Evolutionary conservation across 495 filamentous ascomycete genomes (phyloP), one percentile per base, ranked within the genome.

Genomic region (Aspergillus panamensis): DNA sequence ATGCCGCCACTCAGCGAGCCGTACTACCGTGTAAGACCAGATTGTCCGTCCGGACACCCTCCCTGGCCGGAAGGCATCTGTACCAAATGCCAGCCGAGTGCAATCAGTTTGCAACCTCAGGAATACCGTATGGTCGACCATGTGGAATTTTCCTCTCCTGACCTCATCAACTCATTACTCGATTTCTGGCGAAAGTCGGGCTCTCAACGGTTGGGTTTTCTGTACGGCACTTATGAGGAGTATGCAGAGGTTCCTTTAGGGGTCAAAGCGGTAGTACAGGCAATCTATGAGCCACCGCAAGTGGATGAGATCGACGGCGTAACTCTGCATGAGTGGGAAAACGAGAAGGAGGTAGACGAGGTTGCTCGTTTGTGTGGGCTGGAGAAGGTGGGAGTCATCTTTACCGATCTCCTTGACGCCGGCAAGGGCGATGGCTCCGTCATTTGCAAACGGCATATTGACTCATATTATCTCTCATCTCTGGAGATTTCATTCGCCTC

Each of bases 101-200:
- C 94, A 25, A 99, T 99, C 69, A 96, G 89, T 43, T 78, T 99
- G 19, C 92, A 97, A 63, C 89, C 90, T 13, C 94, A 99, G 68
- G 80, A 89, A 31, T 99, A 89, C 66, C 89, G 94, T n/a, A 97
- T 92, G 90, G 92, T 99, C 1, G 94, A 99, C 65, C 94, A 99
- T 70, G 92, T 99, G 60, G 95, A 99, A 67, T 97, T 99, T 67
- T 82, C 94, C 3, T 84, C 87, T 1, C 83, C 90, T 1, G 80
- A 82, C 33, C 74, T 97, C 19, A 87, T 99, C 67, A 87, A 99
- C 66, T 86, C 84, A 8, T 83, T 97, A 31, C 83, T 99, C 39
- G 84, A 96, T 60, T 93, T 93, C 60, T 99, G 94, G 94, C 83
- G 94, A 56, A 82, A 78, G 43, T 92, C 89, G 1, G 84, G 83